A percentile compares a stretch with the other conserved stretches of the same genome.
Conservation (phyloP, 495 filamentous ascomycete species). For the Saxophila tyrrhenica region DNA sequence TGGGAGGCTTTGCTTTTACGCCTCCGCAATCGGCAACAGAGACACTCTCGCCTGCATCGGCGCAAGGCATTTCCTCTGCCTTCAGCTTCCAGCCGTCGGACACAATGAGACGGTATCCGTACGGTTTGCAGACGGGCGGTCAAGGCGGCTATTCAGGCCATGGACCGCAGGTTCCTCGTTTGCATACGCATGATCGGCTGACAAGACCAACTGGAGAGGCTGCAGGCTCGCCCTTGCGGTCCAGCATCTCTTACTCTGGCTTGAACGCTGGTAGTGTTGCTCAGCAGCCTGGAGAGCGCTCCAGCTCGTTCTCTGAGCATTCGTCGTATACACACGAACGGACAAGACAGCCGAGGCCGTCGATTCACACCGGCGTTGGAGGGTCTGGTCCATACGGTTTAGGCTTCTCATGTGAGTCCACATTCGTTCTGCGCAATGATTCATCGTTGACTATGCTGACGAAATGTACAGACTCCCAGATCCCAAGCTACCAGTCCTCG, state of each 20-base stretch:
- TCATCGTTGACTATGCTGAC: too few species aligned
- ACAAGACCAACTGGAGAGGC: constrained; percentile 14
- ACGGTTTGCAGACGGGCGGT: constrained; percentile 14
- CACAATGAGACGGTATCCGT: constrained; percentile 22
- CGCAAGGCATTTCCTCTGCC: constrained; percentile 16
- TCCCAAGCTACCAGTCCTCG: constrained; percentile 1
- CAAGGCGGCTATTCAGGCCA: constrained; percentile 16
- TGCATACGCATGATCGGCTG: constrained; percentile 27
- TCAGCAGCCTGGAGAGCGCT: not conserved
- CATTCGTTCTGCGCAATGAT: not conserved
- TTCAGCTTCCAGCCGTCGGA: constrained; percentile 22
- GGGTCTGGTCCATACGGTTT: constrained; percentile 25
- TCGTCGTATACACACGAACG: constrained; percentile 3
- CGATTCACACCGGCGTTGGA: not conserved
- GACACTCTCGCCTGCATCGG: constrained; percentile 28
- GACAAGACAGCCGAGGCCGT: constrained; percentile 10
- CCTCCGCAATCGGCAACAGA: constrained; percentile 34
- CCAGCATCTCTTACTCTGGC: constrained; percentile 31
- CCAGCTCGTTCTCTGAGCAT: constrained; percentile 11
- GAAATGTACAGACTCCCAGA: constrained; percentile 24
- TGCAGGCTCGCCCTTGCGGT: constrained; percentile 26
- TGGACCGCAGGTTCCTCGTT: constrained; percentile 25
- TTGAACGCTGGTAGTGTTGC: not conserved
- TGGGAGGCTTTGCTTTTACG: constrained; percentile 50
- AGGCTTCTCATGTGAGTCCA: constrained; percentile 30